Conservation (phyloP, 2,329 filamentous ascomycete species). For the Colletotrichum navitas region DNA sequence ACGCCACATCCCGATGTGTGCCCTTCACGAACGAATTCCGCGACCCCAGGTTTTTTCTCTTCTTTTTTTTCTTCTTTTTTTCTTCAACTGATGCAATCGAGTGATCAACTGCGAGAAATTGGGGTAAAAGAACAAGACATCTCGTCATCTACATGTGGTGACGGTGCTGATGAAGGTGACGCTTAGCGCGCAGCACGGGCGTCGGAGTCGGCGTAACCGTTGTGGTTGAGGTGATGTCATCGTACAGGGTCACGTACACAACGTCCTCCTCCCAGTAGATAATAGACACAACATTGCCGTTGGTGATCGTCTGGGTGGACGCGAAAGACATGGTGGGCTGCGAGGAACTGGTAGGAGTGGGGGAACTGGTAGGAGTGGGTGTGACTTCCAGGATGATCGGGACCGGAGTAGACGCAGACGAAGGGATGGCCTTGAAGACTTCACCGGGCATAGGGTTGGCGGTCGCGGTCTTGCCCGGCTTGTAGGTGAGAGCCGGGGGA, state of each 20-base stretch:
- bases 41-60: constrained; percentile 5
- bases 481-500: constrained; percentile 53
- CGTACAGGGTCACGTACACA: constrained; percentile 64
- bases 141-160: constrained; percentile 44
- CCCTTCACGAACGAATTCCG: constrained; percentile 25
- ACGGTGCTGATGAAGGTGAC: constrained; percentile 57
- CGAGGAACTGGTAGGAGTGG: constrained; percentile 20
- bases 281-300: constrained; percentile 64
- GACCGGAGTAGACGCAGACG: constrained; percentile 19
- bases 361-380: constrained; percentile 44
- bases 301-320: constrained; percentile 67
- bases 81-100: constrained; percentile 13
- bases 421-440: constrained; percentile 54
- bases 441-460: constrained; percentile 56
- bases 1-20: constrained; percentile 36
- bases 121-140: constrained; percentile 7
- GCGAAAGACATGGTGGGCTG: constrained; percentile 49
- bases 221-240: constrained; percentile 57
- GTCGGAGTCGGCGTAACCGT: constrained; percentile 51
- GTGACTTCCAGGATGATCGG: constrained; percentile 49
- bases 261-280: constrained; percentile 69
- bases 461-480: constrained; percentile 51
- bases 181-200: constrained; percentile 41
- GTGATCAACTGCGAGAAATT: constrained; percentile 17
- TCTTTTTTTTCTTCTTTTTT: no score